Evolutionary conservation across 2,329 filamentous ascomycete species (phyloP).

Genomic region (Penicillium hordei): DNA sequence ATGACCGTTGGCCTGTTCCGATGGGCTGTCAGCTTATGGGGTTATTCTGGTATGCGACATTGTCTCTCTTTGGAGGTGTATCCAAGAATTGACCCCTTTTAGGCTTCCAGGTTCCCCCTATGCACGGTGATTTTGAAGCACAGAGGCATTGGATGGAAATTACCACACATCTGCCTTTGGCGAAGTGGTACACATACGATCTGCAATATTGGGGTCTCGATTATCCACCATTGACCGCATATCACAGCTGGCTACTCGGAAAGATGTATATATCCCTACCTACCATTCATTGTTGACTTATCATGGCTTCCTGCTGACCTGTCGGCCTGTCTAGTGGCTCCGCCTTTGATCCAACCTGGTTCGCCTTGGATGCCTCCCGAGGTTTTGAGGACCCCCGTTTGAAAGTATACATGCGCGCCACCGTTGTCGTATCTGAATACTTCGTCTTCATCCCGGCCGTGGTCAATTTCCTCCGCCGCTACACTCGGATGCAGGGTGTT

Average conservation of each 20-base stretch:
- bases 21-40: constrained; percentile 91
- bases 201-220: constrained; percentile 97
- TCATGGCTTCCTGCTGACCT: neutral
- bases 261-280: constrained; percentile 60
- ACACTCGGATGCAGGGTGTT: constrained; percentile 72
- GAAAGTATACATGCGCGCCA: constrained; percentile 95
- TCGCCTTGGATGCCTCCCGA: constrained; percentile 77
- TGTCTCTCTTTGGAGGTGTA: neutral
- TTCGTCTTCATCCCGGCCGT: constrained; percentile 82
- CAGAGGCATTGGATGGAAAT: constrained; percentile 99
- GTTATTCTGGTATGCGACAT: constrained; percentile 74
- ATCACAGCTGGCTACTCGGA: constrained; percentile 95
- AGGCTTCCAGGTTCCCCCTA: constrained; percentile 79
- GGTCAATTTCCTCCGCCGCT: constrained; percentile 81
- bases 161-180: constrained; percentile 81
- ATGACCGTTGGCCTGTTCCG: constrained; percentile 90
- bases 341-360: constrained; percentile 80
- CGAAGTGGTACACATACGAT: constrained; percentile 98
- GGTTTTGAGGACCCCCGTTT: constrained; percentile 74
- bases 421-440: constrained; percentile 87
- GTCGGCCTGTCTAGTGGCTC: constrained; percentile 57
- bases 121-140: constrained; percentile 97
- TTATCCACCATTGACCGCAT: constrained; percentile 95
- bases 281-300: neutral
- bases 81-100: constrained; percentile 10